Base-by-base conservation (phyloP, 805 yeast species). In the Candida oleophila region DNA sequence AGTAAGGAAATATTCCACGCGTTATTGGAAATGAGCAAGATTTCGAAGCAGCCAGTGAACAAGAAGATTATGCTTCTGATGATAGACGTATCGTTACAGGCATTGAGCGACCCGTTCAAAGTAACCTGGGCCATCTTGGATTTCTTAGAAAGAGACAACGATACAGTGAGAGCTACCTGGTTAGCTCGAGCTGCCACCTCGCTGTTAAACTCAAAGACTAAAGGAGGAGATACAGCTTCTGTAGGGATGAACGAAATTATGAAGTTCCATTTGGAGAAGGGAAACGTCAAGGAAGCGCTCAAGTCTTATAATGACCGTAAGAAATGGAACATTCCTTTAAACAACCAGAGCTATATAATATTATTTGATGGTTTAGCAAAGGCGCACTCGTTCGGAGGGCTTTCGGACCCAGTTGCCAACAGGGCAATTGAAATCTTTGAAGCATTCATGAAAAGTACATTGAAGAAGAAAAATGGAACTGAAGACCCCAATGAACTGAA, bases 231-330 rank as follows among this genome's bases (percentile, higher is more conserved):
- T 2, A 71, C 73, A 33, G 88, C 87, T 7, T 53, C 71, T 0
- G 87, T 82, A 28, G 87, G 81, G 1, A 76, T 81, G 80, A 87
- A 87, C 51, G 71, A 76, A n/a, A 70, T 87, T 0, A 59, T 82
- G 56, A 73, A 76, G 49, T 74, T 80, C 68, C 67, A 74, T 37
- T 62, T 83, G 3, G 60, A 60, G 5, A 54, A 67, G 7, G 71
- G 75, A 2, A 72, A 74, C 19, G 59, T 74, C 0, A 72, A 74
- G 39, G 71, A 69, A 5, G 85, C 86, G 0, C 46, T 83, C 21
- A 77, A 77, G 36, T 52, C 79, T 16, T 73, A 74, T 49, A 72
- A 74, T 43, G 74, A 77, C 64, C 68, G 88, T 42, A 82, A 81
- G 53, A 85, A 83, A 57, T 78, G 87, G 82, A 78, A 77, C 1